These are phyloP conservation scores for Pythium myriotylum DNA, from an alignment of 352 stramenopile species.

Conservation along the genomic window DNA sequence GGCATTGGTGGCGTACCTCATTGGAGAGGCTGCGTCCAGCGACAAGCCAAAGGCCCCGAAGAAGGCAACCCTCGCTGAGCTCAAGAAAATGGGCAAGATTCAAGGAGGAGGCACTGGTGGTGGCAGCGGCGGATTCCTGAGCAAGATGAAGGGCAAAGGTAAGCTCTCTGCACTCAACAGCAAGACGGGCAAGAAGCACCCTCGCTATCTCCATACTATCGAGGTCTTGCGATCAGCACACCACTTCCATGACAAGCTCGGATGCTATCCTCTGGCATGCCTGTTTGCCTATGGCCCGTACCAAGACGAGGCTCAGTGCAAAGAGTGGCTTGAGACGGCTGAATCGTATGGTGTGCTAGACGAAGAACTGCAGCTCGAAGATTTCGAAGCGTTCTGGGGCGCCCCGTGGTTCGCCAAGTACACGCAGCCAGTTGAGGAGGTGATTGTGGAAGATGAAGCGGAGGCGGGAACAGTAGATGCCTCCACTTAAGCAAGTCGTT, in stretches of 20 bases:
- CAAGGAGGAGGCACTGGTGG: slow-evolving; percentile 19
- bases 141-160: slow-evolving; percentile 26
- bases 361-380: slow-evolving; percentile 63
- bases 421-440: slow-evolving; percentile 40
- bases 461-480: neutral
- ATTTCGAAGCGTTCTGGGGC: slow-evolving; percentile 60
- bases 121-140: slow-evolving; percentile 20
- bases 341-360: slow-evolving; percentile 80
- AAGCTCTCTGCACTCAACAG: slow-evolving; percentile 26
- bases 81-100: slow-evolving; percentile 36
- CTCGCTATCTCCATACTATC: slow-evolving; percentile 52
- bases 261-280: slow-evolving; percentile 71
- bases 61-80: slow-evolving; percentile 29
- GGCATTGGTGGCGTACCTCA: slow-evolving; percentile 48
- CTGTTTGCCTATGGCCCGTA: slow-evolving; percentile 61
- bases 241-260: slow-evolving; percentile 84
- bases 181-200: slow-evolving; percentile 26
- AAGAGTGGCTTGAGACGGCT: slow-evolving; percentile 75
- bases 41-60: slow-evolving; percentile 17
- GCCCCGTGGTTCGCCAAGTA: slow-evolving; percentile 66
- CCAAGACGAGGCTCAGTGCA: slow-evolving; percentile 71
- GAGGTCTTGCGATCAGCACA: slow-evolving; percentile 69
- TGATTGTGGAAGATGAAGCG: slow-evolving; percentile 16
- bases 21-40: slow-evolving; percentile 15
- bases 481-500: too few species aligned